Evolutionary conservation across 441 rosid genomes (phyloP).

Genomic region (Isatis lusitanica): DNA sequence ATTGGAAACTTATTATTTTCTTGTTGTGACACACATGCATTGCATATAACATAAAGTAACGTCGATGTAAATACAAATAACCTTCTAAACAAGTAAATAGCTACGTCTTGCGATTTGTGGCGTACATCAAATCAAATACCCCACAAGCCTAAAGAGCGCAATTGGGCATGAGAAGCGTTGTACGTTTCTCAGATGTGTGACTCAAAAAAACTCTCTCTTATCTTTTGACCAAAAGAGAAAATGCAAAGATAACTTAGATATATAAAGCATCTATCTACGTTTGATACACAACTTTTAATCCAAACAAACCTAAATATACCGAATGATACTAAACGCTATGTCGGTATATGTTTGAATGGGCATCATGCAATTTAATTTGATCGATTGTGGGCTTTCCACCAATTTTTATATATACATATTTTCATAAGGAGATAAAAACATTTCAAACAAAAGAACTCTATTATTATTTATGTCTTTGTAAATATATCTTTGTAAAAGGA

Average conservation of each 20-base stretch:
- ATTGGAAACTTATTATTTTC: neutral
- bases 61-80: conserved; percentile 7
- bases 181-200: conserved; percentile 29
- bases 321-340: neutral
- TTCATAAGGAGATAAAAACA: no score
- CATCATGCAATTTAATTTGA: neutral
- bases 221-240: conserved; percentile 26
- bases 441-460: neutral
- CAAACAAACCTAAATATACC: neutral
- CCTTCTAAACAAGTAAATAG: neutral
- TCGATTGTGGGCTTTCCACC: neutral
- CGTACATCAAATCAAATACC: neutral
- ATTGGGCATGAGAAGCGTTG: conserved; percentile 13
- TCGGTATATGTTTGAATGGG: neutral
- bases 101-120: neutral
- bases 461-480: neutral
- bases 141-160: conserved; percentile 17
- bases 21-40: neutral
- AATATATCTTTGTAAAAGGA: neutral
- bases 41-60: neutral
- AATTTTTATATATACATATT: neutral
- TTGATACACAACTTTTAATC: neutral
- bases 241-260: conserved; percentile 1
- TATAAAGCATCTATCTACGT: neutral
- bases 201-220: conserved; percentile 20